These are phyloP conservation scores for Phytophthora vignae DNA, from an alignment of 352 stramenopile genomes.

Conservation along the genomic window DNA sequence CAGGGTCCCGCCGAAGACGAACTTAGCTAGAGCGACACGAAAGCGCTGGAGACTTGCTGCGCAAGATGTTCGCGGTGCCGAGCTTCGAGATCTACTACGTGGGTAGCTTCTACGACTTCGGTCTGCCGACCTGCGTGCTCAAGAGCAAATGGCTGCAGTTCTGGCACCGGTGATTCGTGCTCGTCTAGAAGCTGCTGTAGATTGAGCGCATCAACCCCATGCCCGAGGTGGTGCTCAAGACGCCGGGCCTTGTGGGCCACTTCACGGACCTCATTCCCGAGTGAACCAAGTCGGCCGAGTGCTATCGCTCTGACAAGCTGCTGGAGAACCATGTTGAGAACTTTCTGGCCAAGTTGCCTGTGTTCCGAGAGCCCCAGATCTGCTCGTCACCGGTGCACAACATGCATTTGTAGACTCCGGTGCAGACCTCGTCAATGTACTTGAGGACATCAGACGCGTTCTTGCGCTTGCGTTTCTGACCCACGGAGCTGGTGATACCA, in stretches of 20 bases:
- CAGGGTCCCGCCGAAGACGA: constrained; percentile 69
- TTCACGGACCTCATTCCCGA: constrained; percentile 99
- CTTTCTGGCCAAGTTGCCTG: constrained; percentile 94
- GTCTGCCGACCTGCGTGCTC: constrained; percentile 94
- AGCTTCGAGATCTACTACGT: constrained; percentile 99
- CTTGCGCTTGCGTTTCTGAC: too few relatives aligned
- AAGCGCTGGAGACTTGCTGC: constrained; percentile 97
- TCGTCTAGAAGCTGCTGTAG: constrained; percentile 98
- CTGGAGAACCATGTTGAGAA: constrained; percentile 99
- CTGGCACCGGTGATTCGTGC: constrained; percentile 99
- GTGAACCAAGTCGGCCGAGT: constrained; percentile 97
- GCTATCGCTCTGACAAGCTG: constrained; percentile 99
- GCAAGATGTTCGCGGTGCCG: constrained; percentile 99
- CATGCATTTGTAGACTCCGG: too few relatives aligned
- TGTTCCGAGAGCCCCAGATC: too few relatives aligned
- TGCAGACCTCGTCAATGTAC: too few relatives aligned
- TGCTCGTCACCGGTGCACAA: too few relatives aligned
- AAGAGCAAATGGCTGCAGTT: constrained; percentile 97
- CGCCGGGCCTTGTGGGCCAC: constrained; percentile 98
- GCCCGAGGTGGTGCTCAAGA: constrained; percentile 97
- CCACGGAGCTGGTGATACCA: too few relatives aligned
- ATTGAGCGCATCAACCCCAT: constrained; percentile 99
- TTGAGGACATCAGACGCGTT: too few relatives aligned
- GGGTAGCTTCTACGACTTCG: constrained; percentile 99
- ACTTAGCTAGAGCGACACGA: constrained; percentile 84